Conservation (phyloP, 768 basidiomycete genomes). For the Calvatia gigantea region DNA sequence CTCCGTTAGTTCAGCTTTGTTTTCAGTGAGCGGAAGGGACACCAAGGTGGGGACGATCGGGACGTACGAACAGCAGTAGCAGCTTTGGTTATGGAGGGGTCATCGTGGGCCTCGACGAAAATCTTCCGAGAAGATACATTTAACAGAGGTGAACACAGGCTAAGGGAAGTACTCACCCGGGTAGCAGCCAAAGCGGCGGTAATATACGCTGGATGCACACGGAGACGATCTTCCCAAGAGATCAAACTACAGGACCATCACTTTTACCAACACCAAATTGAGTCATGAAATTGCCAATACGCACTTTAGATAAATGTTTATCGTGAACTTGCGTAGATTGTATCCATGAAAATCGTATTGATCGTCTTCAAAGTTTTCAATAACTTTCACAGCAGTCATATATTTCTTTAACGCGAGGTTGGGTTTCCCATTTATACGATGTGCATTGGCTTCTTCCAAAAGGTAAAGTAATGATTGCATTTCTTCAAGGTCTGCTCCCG, state of each 20-base stretch:
- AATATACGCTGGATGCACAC: slow-evolving; percentile 75
- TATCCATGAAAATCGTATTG: slow-evolving; percentile 99
- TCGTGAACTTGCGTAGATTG: slow-evolving; percentile 82
- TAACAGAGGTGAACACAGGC: slow-evolving; percentile 1
- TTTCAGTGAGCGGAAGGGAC: not conserved
- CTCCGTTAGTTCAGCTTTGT: slow-evolving; percentile 43
- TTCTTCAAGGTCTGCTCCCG: slow-evolving; percentile 82
- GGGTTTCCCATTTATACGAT: slow-evolving; percentile 58
- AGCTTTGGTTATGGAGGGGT: slow-evolving; percentile 55
- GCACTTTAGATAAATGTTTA: slow-evolving; percentile 84
- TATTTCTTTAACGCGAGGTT: slow-evolving; percentile 86
- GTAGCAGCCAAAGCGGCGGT: slow-evolving; percentile 69
- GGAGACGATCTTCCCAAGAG: slow-evolving; percentile 76
- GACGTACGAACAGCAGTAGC: slow-evolving; percentile 35
- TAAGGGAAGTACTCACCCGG: slow-evolving; percentile 39
- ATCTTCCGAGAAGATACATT: slow-evolving; percentile 43
- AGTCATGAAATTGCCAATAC: slow-evolving; percentile 22
- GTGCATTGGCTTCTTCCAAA: slow-evolving; percentile 74
- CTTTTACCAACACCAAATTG: not conserved
- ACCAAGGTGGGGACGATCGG: not conserved
- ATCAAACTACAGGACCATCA: slow-evolving; percentile 52
- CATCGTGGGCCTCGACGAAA: slow-evolving; percentile 67
- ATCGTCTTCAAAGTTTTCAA: slow-evolving; percentile 88
- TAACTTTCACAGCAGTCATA: slow-evolving; percentile 74
- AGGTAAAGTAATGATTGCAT: slow-evolving; percentile 94